Percentiles rank a stretch among this genome's conserved stretches.
These are phyloP conservation scores for Notholithocarpus densiflorus DNA, from an alignment of 306 rosid species.

Conservation along the genomic window DNA sequence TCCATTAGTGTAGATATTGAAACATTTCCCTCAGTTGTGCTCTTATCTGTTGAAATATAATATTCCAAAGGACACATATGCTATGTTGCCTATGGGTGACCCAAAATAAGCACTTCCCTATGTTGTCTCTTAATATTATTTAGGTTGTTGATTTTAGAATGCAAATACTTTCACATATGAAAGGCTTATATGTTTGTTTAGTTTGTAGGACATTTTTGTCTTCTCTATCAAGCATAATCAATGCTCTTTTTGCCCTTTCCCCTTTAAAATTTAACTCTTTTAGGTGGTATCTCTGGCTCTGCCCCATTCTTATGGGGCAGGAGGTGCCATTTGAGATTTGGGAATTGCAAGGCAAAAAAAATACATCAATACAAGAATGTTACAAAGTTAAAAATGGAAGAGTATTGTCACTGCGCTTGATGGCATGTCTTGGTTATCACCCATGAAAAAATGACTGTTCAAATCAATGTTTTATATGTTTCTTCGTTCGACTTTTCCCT, in stretches of 20 bases:
- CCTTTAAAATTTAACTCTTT: no score
- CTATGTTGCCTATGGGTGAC: neutral
- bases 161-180: no score
- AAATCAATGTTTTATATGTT: neutral
- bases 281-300: no score
- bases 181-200: no score
- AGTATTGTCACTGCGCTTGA: neutral
- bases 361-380: neutral
- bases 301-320: neutral
- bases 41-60: neutral
- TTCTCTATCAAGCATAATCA: no score
- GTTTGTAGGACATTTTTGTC: no score
- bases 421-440: neutral
- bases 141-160: no score
- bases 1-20: neutral
- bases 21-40: neutral
- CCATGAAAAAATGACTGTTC: neutral
- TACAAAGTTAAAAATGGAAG: neutral
- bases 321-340: neutral
- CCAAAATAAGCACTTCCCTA: no score
- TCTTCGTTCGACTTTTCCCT: conserved; percentile 1
- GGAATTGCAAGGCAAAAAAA: neutral
- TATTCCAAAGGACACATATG: neutral
- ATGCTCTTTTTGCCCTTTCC: no score
- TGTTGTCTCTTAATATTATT: no score